Conservation (phyloP, 495 filamentous ascomycete genomes). For the Aspergillus indologenus region DNA sequence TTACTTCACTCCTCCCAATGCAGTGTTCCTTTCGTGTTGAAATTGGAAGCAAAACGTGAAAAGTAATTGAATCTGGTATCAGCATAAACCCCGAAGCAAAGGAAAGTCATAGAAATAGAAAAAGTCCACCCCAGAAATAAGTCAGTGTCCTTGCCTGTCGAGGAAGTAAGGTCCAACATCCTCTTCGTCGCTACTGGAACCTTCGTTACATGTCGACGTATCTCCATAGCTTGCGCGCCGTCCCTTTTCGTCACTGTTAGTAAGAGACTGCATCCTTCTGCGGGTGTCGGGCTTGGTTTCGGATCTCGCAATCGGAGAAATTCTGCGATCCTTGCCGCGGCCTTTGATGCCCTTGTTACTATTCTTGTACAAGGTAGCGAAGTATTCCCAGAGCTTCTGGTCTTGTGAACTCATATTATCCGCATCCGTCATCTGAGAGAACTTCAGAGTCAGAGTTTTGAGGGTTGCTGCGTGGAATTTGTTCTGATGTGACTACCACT, state of each 20-base stretch:
- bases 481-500: slow-evolving; percentile 81
- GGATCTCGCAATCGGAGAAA: slow-evolving; percentile 35
- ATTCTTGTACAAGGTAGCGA: slow-evolving; percentile 86
- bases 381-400: slow-evolving; percentile 81
- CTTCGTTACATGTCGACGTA: slow-evolving; percentile 32
- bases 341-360: slow-evolving; percentile 93
- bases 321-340: slow-evolving; percentile 73
- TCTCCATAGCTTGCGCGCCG: slow-evolving; percentile 34
- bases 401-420: slow-evolving; percentile 65
- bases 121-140: background rate
- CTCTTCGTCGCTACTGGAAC: slow-evolving; percentile 37
- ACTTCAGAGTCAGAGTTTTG: slow-evolving; percentile 67
- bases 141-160: slow-evolving; percentile 25
- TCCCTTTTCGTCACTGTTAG: slow-evolving; percentile 27
- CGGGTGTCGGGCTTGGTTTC: slow-evolving; percentile 9
- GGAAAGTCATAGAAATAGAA: slow-evolving; percentile 12
- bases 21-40: background rate
- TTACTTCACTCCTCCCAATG: background rate
- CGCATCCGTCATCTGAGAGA: slow-evolving; percentile 60
- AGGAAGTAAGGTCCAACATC: slow-evolving; percentile 33
- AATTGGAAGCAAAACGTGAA: background rate
- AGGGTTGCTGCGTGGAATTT: slow-evolving; percentile 79
- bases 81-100: slow-evolving; percentile 3
- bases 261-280: slow-evolving; percentile 22
- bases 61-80: slow-evolving; percentile 9